A percentile compares a stretch with the other conserved stretches of the same genome.
Evolutionary conservation across 257 asterid species (phyloP).

Genomic region (Cynanchum wilfordii): DNA sequence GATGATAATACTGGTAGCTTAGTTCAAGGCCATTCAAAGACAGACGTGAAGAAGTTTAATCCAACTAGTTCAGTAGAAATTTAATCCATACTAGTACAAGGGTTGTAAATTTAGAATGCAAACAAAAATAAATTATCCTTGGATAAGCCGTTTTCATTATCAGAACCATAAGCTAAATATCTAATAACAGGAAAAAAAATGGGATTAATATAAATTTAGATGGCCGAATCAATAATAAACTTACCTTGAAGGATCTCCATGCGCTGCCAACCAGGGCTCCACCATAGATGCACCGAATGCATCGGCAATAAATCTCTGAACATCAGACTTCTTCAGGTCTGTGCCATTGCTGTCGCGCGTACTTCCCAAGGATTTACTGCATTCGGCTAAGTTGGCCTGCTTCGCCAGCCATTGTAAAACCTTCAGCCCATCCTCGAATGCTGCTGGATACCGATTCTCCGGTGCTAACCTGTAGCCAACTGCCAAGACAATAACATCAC

Average conservation of each 20-base stretch:
- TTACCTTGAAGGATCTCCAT: conserved; percentile 93
- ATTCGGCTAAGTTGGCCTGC: conserved; percentile 86
- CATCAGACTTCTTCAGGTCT: conserved; percentile 56
- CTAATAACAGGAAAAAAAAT: background rate
- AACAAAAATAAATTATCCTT: background rate
- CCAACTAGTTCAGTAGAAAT: background rate
- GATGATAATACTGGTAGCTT: background rate
- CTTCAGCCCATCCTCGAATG: conserved; percentile 87
- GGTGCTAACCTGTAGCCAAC: conserved; percentile 92
- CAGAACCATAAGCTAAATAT: background rate
- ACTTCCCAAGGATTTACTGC: conserved; percentile 59
- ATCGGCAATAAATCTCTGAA: conserved; percentile 56
- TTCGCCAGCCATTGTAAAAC: conserved; percentile 88
- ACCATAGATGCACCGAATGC: conserved; percentile 88
- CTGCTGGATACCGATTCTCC: conserved; percentile 79
- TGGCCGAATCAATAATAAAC: conserved; percentile 11
- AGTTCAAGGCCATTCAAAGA: background rate
- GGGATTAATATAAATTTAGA: background rate
- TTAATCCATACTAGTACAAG: background rate
- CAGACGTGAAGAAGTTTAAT: background rate
- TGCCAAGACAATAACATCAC: conserved; percentile 85
- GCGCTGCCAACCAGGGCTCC: conserved; percentile 98
- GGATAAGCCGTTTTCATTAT: background rate
- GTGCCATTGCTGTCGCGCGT: conserved; percentile 35
- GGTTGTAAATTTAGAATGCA: background rate